Percentiles rank a stretch among this genome's conserved stretches.
Evolutionary conservation across 75 land plant species (phyloP).

Genomic region (Sequoia sempervirens): DNA sequence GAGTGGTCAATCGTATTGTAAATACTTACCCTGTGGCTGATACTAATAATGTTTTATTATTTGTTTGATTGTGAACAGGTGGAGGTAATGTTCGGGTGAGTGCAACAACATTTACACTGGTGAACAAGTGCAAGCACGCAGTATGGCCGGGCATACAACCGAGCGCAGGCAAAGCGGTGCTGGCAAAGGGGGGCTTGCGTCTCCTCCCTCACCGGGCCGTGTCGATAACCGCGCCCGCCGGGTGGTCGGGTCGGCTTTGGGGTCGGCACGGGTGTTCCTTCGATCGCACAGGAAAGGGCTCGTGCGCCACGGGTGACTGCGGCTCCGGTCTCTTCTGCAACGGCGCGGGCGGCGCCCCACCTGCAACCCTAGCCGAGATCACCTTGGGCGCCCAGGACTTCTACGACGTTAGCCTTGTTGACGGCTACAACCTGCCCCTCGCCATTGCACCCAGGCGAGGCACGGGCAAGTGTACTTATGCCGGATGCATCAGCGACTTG

Average conservation of each 20-base stretch:
- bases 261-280: conserved; percentile 86
- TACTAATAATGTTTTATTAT: not conserved
- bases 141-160: conserved; percentile 79
- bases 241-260: conserved; percentile 88
- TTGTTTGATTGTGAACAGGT: not conserved
- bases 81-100: not conserved
- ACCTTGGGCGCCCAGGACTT: conserved; percentile 30
- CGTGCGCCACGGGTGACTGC: conserved; percentile 74
- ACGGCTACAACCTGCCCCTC: conserved; percentile 42
- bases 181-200: conserved; percentile 61
- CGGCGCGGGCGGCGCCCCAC: conserved; percentile 59
- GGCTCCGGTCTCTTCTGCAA: conserved; percentile 50
- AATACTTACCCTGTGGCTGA: too few relatives aligned
- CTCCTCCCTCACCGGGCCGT: conserved; percentile 39
- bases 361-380: conserved; percentile 41
- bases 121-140: conserved; percentile 57
- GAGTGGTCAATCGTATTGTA: too few relatives aligned
- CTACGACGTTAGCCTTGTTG: conserved; percentile 44
- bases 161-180: conserved; percentile 52
- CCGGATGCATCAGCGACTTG: conserved; percentile 31
- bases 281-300: conserved; percentile 45
- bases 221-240: conserved; percentile 40
- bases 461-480: conserved; percentile 11
- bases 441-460: conserved; percentile 21
- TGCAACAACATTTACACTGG: conserved; percentile 39